phyloP scores from a whole-genome alignment of 1,284 basidiomycete species.

The Irpex sp. region DNA sequence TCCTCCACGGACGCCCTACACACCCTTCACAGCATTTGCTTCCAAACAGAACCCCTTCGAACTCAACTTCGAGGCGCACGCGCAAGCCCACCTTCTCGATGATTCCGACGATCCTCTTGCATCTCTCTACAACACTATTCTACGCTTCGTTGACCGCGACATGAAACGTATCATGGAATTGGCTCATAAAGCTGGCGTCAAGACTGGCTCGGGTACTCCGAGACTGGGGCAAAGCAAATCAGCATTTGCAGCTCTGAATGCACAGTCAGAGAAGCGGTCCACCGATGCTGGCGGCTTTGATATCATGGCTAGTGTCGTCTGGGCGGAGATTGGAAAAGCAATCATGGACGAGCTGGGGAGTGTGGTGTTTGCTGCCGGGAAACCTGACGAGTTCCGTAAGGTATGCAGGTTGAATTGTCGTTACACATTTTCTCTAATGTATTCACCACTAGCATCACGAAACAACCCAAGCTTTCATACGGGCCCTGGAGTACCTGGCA shows the following conservation, averaged over 20 bases:
- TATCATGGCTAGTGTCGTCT: constrained; percentile 84
- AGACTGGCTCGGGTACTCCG: constrained; percentile 19
- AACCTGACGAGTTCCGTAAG: constrained; percentile 86
- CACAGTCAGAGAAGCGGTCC: constrained; percentile 2
- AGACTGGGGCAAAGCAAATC: background rate
- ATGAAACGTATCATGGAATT: constrained; percentile 71
- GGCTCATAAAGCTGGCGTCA: constrained; percentile 64
- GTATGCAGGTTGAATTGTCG: constrained; percentile 33
- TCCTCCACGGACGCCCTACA: constrained; percentile 60
- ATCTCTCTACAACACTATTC: constrained; percentile 74
- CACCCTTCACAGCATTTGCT: constrained; percentile 60
- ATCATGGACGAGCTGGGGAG: constrained; percentile 83
- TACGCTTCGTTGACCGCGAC: constrained; percentile 78
- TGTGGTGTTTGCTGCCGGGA: constrained; percentile 86
- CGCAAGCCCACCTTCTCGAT: constrained; percentile 50
- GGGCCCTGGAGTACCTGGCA: constrained; percentile 78
- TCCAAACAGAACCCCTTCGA: constrained; percentile 47
- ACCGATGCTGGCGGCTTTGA: constrained; percentile 49
- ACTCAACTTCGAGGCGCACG: constrained; percentile 21
- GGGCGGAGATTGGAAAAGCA: constrained; percentile 77
- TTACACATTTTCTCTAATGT: background rate
- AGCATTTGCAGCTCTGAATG: background rate
- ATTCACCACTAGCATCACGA: constrained; percentile 68
- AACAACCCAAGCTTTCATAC: constrained; percentile 82
- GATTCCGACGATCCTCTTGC: constrained; percentile 66